Conservation (phyloP, 2,329 filamentous ascomycete species). For the Emmonsia crescens region DNA sequence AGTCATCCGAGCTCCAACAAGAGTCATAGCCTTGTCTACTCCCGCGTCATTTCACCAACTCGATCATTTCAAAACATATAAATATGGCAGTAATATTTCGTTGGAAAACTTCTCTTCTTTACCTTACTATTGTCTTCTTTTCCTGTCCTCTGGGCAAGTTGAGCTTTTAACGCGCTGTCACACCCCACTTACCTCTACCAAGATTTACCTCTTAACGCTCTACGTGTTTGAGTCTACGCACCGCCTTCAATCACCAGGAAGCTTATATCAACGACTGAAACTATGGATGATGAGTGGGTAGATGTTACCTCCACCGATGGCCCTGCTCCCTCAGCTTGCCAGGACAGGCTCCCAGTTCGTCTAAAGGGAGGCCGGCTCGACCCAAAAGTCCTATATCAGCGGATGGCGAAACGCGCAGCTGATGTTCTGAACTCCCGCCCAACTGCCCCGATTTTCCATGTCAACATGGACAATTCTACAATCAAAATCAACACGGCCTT, state of each 20-base stretch:
- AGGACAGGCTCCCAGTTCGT: background rate
- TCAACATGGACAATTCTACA: background rate
- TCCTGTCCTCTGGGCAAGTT: background rate
- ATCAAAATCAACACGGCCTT: background rate
- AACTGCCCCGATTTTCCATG: background rate
- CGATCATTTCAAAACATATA: background rate
- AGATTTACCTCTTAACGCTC: background rate
- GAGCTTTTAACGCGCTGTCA: background rate
- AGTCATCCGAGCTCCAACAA: background rate
- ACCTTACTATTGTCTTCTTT: background rate
- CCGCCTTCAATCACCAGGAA: background rate
- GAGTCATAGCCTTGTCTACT: background rate
- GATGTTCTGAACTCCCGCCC: background rate
- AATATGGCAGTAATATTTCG: background rate
- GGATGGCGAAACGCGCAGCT: background rate
- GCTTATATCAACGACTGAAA: background rate
- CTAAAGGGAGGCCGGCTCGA: background rate
- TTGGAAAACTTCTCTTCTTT: background rate
- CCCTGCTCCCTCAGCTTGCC: background rate
- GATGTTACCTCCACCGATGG: background rate
- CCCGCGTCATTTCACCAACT: background rate
- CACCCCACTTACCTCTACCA: background rate
- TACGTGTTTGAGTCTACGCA: background rate
- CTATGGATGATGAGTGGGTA: constrained; percentile 1
- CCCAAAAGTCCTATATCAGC: background rate